Evolutionary conservation across 2,329 filamentous ascomycete species (phyloP), one percentile per base, ranked within the genome.

Genomic region (Apiospora marii): DNA sequence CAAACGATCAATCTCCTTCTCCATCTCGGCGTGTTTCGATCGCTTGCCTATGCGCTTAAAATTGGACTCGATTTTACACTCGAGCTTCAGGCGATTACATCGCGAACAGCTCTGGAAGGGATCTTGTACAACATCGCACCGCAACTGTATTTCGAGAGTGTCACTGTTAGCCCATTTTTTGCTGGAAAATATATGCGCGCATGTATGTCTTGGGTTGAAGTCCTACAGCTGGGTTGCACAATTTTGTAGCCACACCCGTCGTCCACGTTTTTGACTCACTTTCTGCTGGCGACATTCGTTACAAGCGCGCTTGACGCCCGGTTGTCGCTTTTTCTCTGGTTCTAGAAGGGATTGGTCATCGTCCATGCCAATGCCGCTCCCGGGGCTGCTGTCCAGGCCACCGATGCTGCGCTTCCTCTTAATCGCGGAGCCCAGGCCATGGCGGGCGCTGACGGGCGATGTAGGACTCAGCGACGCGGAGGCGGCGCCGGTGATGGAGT

Each of bases 261-360:
- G 58, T 64, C 58, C 44, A 70, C 34, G 24, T 70, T 48, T 30
- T 73, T 76, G 80, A 87, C 85, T 88, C 84, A 94, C 93, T 87
- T 96, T 96, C 83, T 96, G 93, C 83, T 96, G 93, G 74, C 93
- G 89, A 80, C 93, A 96, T 82, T 96, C 93, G 80, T 95, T 95
- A 83, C 93, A 96, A 7, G 93, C 93, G 78, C 94, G 88, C 85
- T 96, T 94, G 68, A 92, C 91, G 71, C 91, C 91, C 37, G 91
- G 91, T 76, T 92, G 89, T 74, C 90, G 87, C 82, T 90, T 90
- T 82, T 89, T 89, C 77, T 91, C 89, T 67, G 85, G 82, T 70
- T 88, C 86, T 68, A 85, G 83, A 69, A 85, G 81, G 72, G 90
- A 86, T 41, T 90, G 89, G 73, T 91, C 90, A 72, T 90, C 86